Base-by-base conservation (phyloP, 345 rosid genomes). In the Citrus maxima region DNA sequence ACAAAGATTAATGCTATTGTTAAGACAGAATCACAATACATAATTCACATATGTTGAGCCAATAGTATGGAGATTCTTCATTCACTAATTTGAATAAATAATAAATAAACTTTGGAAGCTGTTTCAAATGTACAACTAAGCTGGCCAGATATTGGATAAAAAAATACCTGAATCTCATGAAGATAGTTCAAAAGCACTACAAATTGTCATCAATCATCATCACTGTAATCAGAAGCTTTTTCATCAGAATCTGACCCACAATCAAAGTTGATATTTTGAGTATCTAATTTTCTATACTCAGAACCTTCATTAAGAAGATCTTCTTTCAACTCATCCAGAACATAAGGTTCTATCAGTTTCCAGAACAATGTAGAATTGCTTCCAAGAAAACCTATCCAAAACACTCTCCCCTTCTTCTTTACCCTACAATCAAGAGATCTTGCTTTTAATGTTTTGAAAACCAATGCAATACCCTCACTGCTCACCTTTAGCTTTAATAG, bases 361-460 rank as follows among this genome's bases (percentile, higher is more conserved):
- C 93, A 88, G 70, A 92, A 91, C 87, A 74, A 80, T 14, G 78
- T 78, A 8, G 98, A 87, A 80, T 88, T 85, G 71, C 71, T 81
- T 79, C 95, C 95, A 2, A 88, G 83, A 71, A 95, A 84, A n/a
- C 99, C 97, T 7, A 95, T 81, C 97, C 97, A 93, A 74, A 83
- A 92, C 28, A 86, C 87, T 78, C 78, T 84, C 77, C 98, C 93
- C 78, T 88, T 96, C 83, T 86, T 89, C 87, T 90, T 95, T 62
- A 95, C 95, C 51, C 88, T 86, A 80, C 93, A 91, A 27, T 85
- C 86, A n/a, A 93, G 75, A 72, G 97, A 90, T 80, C 81, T 87
- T 14, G 84, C 86, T 85, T 86, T 87, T 73, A 93, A 78, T 14
- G 90, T 74, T 83, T 85, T 91, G 54, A 91, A 86, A 67, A 92